These are phyloP conservation scores for Erythrophleum ivorense DNA, from an alignment of 331 rosid genomes.

Conservation along the genomic window DNA sequence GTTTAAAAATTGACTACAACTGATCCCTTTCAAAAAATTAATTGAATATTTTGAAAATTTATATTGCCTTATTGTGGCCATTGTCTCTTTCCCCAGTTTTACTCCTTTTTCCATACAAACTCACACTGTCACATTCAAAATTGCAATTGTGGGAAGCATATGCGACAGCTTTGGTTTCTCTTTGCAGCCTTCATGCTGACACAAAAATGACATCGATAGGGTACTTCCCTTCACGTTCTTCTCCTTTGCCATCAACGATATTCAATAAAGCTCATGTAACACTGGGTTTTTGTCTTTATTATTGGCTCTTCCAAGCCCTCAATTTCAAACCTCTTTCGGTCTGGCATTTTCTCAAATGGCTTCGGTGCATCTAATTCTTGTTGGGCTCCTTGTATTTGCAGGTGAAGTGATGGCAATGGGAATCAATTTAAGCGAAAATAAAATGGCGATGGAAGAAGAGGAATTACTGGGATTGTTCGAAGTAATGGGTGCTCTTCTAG, in stretches of 20 bases:
- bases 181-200: slow-evolving; percentile 55
- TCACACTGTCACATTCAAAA: slow-evolving; percentile 53
- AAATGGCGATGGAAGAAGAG: slow-evolving; percentile 54
- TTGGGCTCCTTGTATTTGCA: slow-evolving; percentile 60
- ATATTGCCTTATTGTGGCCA: slow-evolving; percentile 29
- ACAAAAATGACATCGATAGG: slow-evolving; percentile 38
- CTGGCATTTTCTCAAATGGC: slow-evolving; percentile 58
- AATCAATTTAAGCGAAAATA: slow-evolving; percentile 18
- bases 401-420: slow-evolving; percentile 35
- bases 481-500: slow-evolving; percentile 69
- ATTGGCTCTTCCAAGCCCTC: neutral
- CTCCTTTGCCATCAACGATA: slow-evolving; percentile 49
- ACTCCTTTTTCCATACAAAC: slow-evolving; percentile 48
- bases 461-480: slow-evolving; percentile 77
- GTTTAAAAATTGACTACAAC: no score
- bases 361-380: slow-evolving; percentile 46
- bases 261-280: neutral
- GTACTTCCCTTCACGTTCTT: slow-evolving; percentile 39
- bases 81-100: slow-evolving; percentile 39
- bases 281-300: slow-evolving; percentile 28
- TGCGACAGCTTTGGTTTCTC: slow-evolving; percentile 48
- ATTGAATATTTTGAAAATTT: slow-evolving; percentile 46
- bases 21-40: neutral
- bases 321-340: neutral
- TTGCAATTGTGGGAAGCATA: slow-evolving; percentile 38